phyloP scores from a whole-genome alignment of 176 grass and related monocot genomes.

The Carex littledalei region DNA sequence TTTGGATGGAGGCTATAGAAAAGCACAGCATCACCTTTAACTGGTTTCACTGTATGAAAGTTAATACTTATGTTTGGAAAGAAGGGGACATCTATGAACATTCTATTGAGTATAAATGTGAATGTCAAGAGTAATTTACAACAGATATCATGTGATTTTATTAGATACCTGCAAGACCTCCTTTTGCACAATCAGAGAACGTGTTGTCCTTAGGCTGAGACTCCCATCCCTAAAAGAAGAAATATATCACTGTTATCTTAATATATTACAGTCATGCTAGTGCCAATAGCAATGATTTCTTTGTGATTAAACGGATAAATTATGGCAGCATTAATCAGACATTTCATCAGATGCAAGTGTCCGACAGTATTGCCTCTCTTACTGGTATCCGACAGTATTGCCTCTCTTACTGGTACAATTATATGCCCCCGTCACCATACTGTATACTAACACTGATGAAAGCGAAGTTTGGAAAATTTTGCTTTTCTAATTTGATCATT shows the following conservation, averaged over 20 bases:
- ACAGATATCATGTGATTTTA: background rate
- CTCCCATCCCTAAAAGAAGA: slow-evolving; percentile 43
- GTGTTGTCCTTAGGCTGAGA: slow-evolving; percentile 53
- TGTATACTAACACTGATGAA: background rate
- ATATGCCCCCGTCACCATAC: background rate
- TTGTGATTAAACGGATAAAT: background rate
- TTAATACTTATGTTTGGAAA: background rate
- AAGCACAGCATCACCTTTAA: slow-evolving; percentile 51
- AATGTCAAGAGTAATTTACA: background rate
- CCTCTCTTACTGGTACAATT: background rate
- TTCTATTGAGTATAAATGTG: background rate
- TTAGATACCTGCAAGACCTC: slow-evolving; percentile 60
- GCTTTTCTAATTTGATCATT: background rate
- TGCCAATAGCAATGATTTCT: background rate
- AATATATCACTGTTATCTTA: background rate
- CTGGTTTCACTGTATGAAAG: slow-evolving; percentile 40
- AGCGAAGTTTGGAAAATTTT: background rate
- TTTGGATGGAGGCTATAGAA: slow-evolving; percentile 53
- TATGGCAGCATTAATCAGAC: background rate
- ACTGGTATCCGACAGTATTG: background rate
- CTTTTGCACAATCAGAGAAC: slow-evolving; percentile 54
- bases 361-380: background rate
- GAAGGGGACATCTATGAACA: background rate
- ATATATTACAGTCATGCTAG: background rate
- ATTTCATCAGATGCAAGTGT: background rate